phyloP scores from a whole-genome alignment of 208 protist genomes.

The Polymyxa betae region DNA sequence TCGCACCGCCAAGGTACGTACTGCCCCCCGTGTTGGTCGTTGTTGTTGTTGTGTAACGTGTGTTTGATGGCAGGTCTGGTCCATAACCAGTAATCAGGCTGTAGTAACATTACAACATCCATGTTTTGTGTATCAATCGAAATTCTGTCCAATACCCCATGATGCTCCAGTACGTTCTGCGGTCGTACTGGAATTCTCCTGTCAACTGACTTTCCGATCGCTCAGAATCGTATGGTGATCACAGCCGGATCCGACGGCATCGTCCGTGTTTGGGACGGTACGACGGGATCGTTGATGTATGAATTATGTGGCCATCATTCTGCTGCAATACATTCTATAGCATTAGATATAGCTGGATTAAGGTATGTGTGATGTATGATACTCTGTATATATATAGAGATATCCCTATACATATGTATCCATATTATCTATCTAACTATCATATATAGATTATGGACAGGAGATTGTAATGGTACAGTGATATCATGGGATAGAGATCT shows the following conservation, averaged over 20 bases:
- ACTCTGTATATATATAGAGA: too few relatives aligned
- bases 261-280: slow-evolving; percentile 18
- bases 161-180: background rate
- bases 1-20: slow-evolving; percentile 9
- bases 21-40: too few relatives aligned
- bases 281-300: background rate
- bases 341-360: background rate
- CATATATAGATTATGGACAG: background rate
- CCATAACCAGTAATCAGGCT: background rate
- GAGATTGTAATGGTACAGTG: background rate
- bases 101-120: background rate
- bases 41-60: too few relatives aligned
- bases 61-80: background rate
- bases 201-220: background rate
- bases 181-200: too few relatives aligned
- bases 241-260: slow-evolving; percentile 1
- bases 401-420: background rate
- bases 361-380: too few relatives aligned
- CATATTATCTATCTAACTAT: background rate
- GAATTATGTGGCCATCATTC: background rate
- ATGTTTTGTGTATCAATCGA: background rate
- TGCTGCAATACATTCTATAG: background rate
- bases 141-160: background rate
- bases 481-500: background rate
- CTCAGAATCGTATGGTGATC: background rate